phyloP scores from a whole-genome alignment of 495 filamentous ascomycete species.

The Opeltia flavorubescens region DNA sequence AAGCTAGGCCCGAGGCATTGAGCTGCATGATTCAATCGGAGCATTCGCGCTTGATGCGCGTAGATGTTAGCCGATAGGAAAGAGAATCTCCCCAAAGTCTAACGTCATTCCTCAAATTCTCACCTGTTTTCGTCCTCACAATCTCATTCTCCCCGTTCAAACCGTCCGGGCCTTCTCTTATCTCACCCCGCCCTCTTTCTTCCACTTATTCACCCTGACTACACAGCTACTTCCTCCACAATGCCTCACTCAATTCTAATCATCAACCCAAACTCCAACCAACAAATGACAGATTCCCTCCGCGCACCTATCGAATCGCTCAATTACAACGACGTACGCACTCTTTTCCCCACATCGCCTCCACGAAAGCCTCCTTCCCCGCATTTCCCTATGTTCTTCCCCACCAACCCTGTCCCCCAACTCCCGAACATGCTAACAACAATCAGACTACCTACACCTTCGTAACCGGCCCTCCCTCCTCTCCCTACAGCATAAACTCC shows the following conservation, averaged over 20 bases:
- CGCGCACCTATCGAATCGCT: conserved; percentile 44
- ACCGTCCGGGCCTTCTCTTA: neutral
- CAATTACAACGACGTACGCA: conserved; percentile 30
- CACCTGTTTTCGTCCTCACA: conserved; percentile 10
- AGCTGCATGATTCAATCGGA: conserved; percentile 4
- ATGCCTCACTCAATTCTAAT: conserved; percentile 44
- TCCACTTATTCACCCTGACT: neutral
- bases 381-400: neutral
- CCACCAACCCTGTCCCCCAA: neutral
- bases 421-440: conserved; percentile 5
- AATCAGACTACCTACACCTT: conserved; percentile 35
- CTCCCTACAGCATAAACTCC: conserved; percentile 33
- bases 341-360: neutral
- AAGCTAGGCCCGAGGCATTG: conserved; percentile 71
- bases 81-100: too few relatives aligned
- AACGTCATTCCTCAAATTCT: conserved; percentile 11
- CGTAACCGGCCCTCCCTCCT: conserved; percentile 38
- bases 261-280: conserved; percentile 83
- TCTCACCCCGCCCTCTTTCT: neutral
- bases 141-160: conserved; percentile 8
- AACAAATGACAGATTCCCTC: conserved; percentile 66
- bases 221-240: conserved; percentile 3
- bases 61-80: too few relatives aligned
- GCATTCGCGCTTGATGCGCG: neutral
- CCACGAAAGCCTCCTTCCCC: neutral